These are phyloP conservation scores for Chaetomiaceae sp. DNA, from an alignment of 2,329 filamentous ascomycete species.

Conservation along the genomic window DNA sequence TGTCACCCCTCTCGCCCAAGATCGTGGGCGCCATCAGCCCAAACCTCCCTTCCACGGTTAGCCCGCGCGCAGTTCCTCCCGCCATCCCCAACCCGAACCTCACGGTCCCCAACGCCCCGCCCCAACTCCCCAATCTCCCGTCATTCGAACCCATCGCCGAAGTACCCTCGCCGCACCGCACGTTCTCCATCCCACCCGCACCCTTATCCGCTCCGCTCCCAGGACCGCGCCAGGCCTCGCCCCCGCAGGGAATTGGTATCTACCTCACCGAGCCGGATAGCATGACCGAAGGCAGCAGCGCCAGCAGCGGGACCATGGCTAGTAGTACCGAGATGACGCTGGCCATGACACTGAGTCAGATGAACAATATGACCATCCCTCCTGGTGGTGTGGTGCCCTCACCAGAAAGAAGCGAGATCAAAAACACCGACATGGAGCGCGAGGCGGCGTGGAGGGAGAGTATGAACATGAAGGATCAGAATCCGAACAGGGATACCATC, in stretches of 20 bases:
- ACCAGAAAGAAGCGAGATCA: not conserved
- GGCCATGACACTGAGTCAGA: not conserved
- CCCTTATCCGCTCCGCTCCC: not conserved
- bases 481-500: not conserved
- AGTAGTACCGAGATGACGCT: constrained; percentile 4
- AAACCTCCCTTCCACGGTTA: not conserved
- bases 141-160: constrained; percentile 23
- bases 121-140: constrained; percentile 23
- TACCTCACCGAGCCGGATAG: constrained; percentile 25
- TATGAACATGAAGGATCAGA: not conserved
- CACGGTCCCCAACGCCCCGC: constrained; percentile 11
- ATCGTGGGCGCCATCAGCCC: constrained; percentile 12
- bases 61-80: not conserved
- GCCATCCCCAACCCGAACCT: not conserved
- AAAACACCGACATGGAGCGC: not conserved
- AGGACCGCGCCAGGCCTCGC: not conserved
- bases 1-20: constrained; percentile 24
- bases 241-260: not conserved
- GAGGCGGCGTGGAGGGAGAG: not conserved
- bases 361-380: not conserved
- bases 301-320: constrained; percentile 15
- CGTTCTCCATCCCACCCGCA: not conserved
- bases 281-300: constrained; percentile 31
- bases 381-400: not conserved
- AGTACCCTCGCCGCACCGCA: constrained; percentile 15